These are phyloP conservation scores for Toxoplasma gondii DNA, from an alignment of 169 alveolate species.

Conservation along the genomic window DNA sequence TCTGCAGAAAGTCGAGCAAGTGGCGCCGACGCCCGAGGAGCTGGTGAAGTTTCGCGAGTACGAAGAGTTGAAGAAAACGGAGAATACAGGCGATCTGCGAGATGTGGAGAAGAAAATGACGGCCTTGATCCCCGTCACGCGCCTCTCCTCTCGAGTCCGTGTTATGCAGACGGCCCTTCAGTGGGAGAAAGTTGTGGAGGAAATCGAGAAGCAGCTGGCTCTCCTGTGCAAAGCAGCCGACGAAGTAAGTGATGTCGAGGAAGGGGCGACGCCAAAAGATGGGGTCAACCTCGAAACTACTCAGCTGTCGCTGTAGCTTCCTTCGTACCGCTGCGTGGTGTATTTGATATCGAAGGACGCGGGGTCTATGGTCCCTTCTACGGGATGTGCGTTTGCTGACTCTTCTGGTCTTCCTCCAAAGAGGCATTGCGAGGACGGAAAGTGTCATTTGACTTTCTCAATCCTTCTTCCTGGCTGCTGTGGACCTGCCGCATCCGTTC, in stretches of 20 bases:
- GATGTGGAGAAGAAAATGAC: slow-evolving; percentile 46
- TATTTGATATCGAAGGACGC: too few relatives aligned
- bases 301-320: too few relatives aligned
- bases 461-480: too few relatives aligned
- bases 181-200: slow-evolving; percentile 24
- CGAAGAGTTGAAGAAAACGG: slow-evolving; percentile 20
- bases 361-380: too few relatives aligned
- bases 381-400: too few relatives aligned
- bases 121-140: slow-evolving; percentile 28
- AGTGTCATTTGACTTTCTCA: too few relatives aligned
- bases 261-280: background rate
- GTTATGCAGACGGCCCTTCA: slow-evolving; percentile 9
- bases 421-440: too few relatives aligned
- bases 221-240: slow-evolving; percentile 67
- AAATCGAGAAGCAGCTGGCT: slow-evolving; percentile 58
- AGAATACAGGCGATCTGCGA: slow-evolving; percentile 9
- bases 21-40: slow-evolving; percentile 69
- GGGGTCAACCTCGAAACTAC: too few relatives aligned
- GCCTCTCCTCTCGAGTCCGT: background rate
- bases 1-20: slow-evolving; percentile 71
- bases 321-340: too few relatives aligned
- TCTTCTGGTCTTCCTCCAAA: too few relatives aligned
- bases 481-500: too few relatives aligned
- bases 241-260: slow-evolving; percentile 60
- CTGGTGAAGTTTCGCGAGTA: slow-evolving; percentile 35